Evolutionary conservation across 2,329 filamentous ascomycete genomes (phyloP), one percentile per base, ranked within the genome.

Genomic region (Fusarium drepaniforme): DNA sequence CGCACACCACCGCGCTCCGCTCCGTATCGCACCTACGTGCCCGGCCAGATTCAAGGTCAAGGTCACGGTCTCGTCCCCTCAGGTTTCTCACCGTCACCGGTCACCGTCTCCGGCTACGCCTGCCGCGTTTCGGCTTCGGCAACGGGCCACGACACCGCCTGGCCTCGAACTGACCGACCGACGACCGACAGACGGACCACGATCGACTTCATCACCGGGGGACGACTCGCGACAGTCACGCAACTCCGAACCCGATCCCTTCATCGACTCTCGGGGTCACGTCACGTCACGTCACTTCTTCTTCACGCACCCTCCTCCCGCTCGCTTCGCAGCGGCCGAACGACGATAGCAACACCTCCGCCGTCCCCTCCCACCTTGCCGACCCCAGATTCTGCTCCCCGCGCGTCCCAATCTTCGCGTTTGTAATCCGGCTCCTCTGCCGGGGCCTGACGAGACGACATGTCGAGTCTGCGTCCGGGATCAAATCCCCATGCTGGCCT

Each of bases 401-500:
- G 67, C 66, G 61, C 57, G 65, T 72, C 59, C 42, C 62, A 69
- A 71, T 60, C 58, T 60, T 71, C 58, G 57, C 68, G 49, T 68
- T 66, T 59, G 65, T 56, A 66, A 70, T 71, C 71, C 74, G 76
- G 74, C 74, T 67, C 60, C 71, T 70, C 65, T 70, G 68, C 74
- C 71, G 70, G 72, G 70, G 70, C 68, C 75, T 68, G 70, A 75
- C 73, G 66, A 77, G 75, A 68, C 79, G 81, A 75, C 74, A 88
- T 88, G 86, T 87, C 86, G 80, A 83, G 84, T 81, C 82, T 88
- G 81, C 86, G 86, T 77, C 86, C 86, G 71, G 86, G 86, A 79
- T 83, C 87, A 69, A 90, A 88, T 78, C 82, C 84, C 80, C 88
- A 90, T 81, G 83, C 87, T 70, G 87, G 87, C 81, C 84, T 90